Evolutionary conservation across 1,284 basidiomycete genomes (phyloP).

Genomic region (Porodaedalea pini): DNA sequence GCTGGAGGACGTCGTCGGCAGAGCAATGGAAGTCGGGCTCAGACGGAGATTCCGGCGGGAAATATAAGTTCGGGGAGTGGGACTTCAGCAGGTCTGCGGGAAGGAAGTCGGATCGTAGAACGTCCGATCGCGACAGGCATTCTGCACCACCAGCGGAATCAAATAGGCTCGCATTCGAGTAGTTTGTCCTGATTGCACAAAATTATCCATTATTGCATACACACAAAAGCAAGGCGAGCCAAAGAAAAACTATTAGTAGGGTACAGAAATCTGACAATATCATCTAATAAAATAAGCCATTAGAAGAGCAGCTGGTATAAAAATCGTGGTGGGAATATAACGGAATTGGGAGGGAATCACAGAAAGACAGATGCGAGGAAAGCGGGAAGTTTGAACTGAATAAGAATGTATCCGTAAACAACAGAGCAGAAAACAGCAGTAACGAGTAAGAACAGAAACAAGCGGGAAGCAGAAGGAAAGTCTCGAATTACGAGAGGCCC

Average conservation of each 20-base stretch:
- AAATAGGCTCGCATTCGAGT: conserved; percentile 12
- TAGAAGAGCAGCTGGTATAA: not conserved
- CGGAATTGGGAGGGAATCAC: not conserved
- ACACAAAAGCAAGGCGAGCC: not conserved
- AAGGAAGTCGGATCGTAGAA: no score
- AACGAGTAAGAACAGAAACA: not conserved
- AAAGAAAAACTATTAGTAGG: conserved; percentile 2
- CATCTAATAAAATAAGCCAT: not conserved
- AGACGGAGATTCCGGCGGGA: not conserved
- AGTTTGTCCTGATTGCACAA: not conserved
- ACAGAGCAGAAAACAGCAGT: not conserved
- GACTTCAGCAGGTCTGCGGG: conserved; percentile 24
- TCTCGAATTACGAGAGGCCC: no score
- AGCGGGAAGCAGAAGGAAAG: no score
- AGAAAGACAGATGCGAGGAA: not conserved
- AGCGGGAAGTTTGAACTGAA: not conserved
- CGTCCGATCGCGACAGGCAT: not conserved
- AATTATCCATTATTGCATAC: conserved; percentile 1
- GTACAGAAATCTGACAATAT: conserved; percentile 3
- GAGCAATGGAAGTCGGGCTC: conserved; percentile 21
- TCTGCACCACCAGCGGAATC: not conserved
- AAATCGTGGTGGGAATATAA: not conserved
- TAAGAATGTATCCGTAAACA: not conserved
- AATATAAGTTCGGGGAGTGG: conserved; percentile 20
- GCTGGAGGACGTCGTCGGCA: conserved; percentile 20